Evolutionary conservation across 169 alveolate genomes (phyloP).

Genomic region (Cryptosporidium baileyi): DNA sequence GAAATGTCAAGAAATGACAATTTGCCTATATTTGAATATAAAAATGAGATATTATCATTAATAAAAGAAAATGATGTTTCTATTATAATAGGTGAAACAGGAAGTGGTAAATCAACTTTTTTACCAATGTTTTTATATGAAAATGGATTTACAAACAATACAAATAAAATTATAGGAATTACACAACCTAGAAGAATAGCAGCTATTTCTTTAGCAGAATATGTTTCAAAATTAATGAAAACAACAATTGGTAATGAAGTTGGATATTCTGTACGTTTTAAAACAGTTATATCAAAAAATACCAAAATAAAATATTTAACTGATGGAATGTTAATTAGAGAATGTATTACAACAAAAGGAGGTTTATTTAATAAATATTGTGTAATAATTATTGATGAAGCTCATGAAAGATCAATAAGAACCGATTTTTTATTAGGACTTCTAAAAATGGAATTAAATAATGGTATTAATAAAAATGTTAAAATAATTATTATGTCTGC

Average conservation of each 20-base stretch:
- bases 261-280: constrained; percentile 92
- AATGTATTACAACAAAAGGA: constrained; percentile 82
- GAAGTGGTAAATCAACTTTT: constrained; percentile 88
- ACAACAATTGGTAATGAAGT: constrained; percentile 86
- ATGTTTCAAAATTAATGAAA: constrained; percentile 85
- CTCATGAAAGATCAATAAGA: constrained; percentile 94
- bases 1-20: constrained; percentile 35
- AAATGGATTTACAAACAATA: constrained; percentile 68
- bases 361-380: constrained; percentile 82
- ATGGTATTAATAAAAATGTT: constrained; percentile 59
- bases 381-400: constrained; percentile 91
- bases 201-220: constrained; percentile 88
- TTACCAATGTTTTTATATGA: constrained; percentile 73
- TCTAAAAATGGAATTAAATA: constrained; percentile 79
- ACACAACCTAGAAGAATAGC: constrained; percentile 93
- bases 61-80: constrained; percentile 84
- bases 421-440: constrained; percentile 91
- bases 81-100: constrained; percentile 92
- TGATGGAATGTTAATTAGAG: constrained; percentile 94
- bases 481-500: constrained; percentile 93
- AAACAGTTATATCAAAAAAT: constrained; percentile 80
- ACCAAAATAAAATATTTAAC: constrained; percentile 91
- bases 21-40: constrained; percentile 27
- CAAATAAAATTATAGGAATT: constrained; percentile 78
- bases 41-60: constrained; percentile 22